phyloP scores from a whole-genome alignment of 306 rosid species.

The Pyrus bretschneideri region DNA sequence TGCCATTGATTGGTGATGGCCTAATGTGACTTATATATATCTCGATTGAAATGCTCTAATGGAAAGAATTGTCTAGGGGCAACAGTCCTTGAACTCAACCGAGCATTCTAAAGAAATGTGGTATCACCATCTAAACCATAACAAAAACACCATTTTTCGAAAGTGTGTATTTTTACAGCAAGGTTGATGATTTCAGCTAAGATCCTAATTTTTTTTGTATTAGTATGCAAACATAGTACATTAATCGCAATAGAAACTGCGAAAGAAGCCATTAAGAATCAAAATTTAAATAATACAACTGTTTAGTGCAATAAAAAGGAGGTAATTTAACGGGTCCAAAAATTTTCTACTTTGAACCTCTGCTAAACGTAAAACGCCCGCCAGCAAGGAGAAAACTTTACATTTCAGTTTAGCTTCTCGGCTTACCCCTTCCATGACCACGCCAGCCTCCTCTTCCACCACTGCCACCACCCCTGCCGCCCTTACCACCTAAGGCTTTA shows the following conservation, averaged over 20 bases:
- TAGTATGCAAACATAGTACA: too few relatives aligned
- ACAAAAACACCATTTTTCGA: too few relatives aligned
- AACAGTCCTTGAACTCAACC: too few relatives aligned
- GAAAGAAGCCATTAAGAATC: background rate
- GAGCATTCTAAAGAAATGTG: background rate
- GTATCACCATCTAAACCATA: too few relatives aligned
- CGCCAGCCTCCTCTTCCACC: slow-evolving; percentile 52
- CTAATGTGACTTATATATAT: too few relatives aligned
- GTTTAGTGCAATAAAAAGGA: background rate
- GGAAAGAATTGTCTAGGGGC: background rate
- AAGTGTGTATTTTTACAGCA: too few relatives aligned
- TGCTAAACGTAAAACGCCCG: background rate
- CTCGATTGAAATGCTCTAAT: background rate
- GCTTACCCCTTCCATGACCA: slow-evolving; percentile 51
- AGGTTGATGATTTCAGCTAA: too few relatives aligned
- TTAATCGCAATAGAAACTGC: too few relatives aligned
- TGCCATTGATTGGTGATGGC: too few relatives aligned
- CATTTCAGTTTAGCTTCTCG: slow-evolving; percentile 39
- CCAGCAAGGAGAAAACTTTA: background rate
- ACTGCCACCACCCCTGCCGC: slow-evolving; percentile 48
- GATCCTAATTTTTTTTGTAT: too few relatives aligned
- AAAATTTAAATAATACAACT: slow-evolving; percentile 5
- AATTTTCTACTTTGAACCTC: background rate
- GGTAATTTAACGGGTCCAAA: background rate
- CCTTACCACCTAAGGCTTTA: slow-evolving; percentile 41